phyloP scores from a whole-genome alignment of 176 grass and related monocot species.

The Elymus sibiricus region DNA sequence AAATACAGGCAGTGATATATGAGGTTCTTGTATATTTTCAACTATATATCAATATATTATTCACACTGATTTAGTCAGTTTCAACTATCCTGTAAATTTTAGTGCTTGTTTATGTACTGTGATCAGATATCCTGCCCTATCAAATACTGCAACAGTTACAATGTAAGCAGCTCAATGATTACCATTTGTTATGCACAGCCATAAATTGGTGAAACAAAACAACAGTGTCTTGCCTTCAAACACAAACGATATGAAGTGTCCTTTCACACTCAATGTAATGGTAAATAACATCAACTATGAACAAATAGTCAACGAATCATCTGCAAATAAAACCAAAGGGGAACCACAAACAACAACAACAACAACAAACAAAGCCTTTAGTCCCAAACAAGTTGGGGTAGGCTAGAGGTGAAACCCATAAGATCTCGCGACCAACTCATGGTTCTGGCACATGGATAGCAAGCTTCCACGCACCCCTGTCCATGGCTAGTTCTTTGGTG shows the following conservation, averaged over 20 bases:
- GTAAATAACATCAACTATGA: background rate
- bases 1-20: constrained; percentile 26
- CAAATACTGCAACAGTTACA: constrained; percentile 8
- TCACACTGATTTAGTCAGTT: background rate
- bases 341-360: too few species aligned
- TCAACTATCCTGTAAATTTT: background rate
- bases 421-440: too few species aligned
- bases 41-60: background rate
- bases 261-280: background rate
- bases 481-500: too few species aligned
- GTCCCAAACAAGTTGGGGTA: too few species aligned
- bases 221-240: background rate
- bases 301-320: background rate
- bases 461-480: too few species aligned
- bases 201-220: constrained; percentile 9
- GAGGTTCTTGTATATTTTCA: constrained; percentile 15
- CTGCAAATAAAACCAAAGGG: constrained; percentile 8
- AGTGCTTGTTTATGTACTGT: constrained; percentile 5
- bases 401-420: too few species aligned
- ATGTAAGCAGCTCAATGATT: constrained; percentile 2
- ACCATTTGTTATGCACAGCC: background rate
- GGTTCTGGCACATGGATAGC: too few species aligned
- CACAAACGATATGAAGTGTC: background rate
- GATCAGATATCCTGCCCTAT: constrained; percentile 12
- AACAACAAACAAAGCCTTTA: too few species aligned